A percentile compares a stretch with the other conserved stretches of the same genome.
These are phyloP conservation scores for Capronia epimyces DNA, from an alignment of 2,329 filamentous ascomycete genomes.

Conservation along the genomic window DNA sequence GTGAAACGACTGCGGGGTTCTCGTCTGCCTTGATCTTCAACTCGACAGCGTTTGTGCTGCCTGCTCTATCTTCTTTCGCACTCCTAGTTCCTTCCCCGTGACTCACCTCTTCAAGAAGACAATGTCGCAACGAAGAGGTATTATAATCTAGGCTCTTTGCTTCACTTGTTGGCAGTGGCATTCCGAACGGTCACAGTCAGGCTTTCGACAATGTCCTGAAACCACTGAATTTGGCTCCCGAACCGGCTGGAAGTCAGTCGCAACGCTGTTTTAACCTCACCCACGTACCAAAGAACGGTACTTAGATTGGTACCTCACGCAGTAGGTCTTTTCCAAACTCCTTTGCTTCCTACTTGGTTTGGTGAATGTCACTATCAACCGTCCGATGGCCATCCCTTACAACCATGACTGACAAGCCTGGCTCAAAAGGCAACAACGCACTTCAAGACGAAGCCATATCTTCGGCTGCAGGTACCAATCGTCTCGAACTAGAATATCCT, in stretches of 20 bases:
- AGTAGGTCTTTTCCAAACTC: slow-evolving; percentile 2
- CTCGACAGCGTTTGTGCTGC: not conserved
- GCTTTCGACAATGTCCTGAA: not conserved
- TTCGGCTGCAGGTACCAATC: not conserved
- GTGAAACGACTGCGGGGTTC: not conserved
- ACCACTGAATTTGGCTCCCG: not conserved
- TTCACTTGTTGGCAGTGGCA: not conserved
- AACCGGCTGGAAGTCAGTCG: slow-evolving; percentile 2
- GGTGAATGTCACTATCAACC: not conserved
- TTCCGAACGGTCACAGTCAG: not conserved
- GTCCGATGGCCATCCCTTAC: not conserved
- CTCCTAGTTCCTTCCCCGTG: not conserved
- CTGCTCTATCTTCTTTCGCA: not conserved
- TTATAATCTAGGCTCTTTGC: not conserved
- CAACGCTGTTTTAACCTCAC: slow-evolving; percentile 3
- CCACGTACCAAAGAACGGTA: not conserved
- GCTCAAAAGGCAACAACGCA: not conserved
- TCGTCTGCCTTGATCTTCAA: not conserved
- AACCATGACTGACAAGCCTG: slow-evolving; percentile 8
- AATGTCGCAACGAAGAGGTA: not conserved
- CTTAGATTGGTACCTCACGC: not conserved
- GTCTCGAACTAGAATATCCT: slow-evolving; percentile 19
- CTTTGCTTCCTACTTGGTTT: not conserved
- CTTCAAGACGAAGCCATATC: not conserved
- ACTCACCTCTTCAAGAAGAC: not conserved